phyloP scores from a whole-genome alignment of 2,329 filamentous ascomycete species.

The Penicillium sp. region DNA sequence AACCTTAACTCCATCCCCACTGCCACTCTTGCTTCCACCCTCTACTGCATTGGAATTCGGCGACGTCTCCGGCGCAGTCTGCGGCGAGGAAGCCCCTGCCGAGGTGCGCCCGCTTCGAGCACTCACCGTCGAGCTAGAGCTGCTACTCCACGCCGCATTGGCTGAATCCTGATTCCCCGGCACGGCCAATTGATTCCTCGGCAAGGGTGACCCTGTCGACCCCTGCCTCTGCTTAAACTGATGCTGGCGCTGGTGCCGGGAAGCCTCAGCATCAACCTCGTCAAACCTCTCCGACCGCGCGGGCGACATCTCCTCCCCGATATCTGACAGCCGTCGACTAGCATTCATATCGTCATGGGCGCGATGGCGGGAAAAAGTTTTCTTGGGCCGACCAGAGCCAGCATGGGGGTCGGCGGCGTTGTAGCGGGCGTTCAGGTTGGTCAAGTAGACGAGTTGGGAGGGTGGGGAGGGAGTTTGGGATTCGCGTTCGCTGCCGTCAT shows the following conservation, averaged over 20 bases:
- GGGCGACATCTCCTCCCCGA: constrained; percentile 50
- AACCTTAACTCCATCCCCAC: constrained; percentile 9
- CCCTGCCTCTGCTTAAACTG: constrained; percentile 17
- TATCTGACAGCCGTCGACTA: constrained; percentile 53
- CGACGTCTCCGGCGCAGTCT: constrained; percentile 15
- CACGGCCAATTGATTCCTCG: constrained; percentile 61
- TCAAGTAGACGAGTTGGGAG: constrained; percentile 57
- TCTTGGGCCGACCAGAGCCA: constrained; percentile 32
- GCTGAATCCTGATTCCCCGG: constrained; percentile 54
- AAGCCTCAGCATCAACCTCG: constrained; percentile 9
- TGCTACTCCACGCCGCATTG: constrained; percentile 41
- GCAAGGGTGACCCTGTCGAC: background rate
- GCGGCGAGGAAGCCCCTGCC: constrained; percentile 23
- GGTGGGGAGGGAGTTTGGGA: constrained; percentile 59
- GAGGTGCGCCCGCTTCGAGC: constrained; percentile 35
- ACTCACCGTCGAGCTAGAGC: constrained; percentile 47
- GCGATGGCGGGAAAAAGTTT: constrained; percentile 44
- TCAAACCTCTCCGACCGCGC: constrained; percentile 31
- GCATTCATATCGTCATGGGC: constrained; percentile 45
- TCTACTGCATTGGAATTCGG: constrained; percentile 15
- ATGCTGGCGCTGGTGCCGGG: background rate
- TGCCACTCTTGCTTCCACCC: constrained; percentile 16
- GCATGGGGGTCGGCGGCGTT: constrained; percentile 27
- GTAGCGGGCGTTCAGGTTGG: constrained; percentile 48
- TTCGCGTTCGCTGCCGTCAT: constrained; percentile 63